phyloP scores from a whole-genome alignment of 2,329 filamentous ascomycete genomes.

The Septoria petroselini region DNA sequence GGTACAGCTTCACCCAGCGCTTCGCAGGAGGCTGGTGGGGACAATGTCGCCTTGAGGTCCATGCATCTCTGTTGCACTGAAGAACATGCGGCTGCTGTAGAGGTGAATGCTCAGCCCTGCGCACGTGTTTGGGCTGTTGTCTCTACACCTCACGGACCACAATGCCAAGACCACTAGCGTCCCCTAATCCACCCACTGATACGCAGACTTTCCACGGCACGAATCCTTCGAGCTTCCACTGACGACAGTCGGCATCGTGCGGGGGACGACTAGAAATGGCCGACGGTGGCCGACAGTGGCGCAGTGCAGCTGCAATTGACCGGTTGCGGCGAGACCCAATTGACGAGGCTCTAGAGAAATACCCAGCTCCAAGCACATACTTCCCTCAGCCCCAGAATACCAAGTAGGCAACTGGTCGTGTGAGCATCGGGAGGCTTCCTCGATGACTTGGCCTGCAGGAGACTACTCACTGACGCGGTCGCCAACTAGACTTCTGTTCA shows the following conservation, averaged over 20 bases:
- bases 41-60: not conserved
- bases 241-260: not conserved
- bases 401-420: slow-evolving; percentile 2
- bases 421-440: not conserved
- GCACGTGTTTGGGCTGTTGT: not conserved
- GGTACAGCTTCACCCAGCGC: slow-evolving; percentile 1
- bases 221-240: slow-evolving; percentile 3
- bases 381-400: not conserved
- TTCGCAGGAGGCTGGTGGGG: not conserved
- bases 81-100: not conserved
- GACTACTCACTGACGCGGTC: not conserved
- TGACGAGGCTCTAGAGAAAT: not conserved
- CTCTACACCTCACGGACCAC: not conserved
- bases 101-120: slow-evolving; percentile 1
- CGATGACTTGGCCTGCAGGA: not conserved
- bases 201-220: not conserved
- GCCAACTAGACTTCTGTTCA: not conserved
- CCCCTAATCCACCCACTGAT: not conserved
- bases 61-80: slow-evolving; percentile 4
- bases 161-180: not conserved
- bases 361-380: not conserved
- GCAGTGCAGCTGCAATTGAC: slow-evolving; percentile 8
- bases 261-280: not conserved
- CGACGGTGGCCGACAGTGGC: not conserved
- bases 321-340: slow-evolving; percentile 3